Base-by-base conservation (phyloP, 805 yeast genomes). In the Danielia reshetovae region DNA sequence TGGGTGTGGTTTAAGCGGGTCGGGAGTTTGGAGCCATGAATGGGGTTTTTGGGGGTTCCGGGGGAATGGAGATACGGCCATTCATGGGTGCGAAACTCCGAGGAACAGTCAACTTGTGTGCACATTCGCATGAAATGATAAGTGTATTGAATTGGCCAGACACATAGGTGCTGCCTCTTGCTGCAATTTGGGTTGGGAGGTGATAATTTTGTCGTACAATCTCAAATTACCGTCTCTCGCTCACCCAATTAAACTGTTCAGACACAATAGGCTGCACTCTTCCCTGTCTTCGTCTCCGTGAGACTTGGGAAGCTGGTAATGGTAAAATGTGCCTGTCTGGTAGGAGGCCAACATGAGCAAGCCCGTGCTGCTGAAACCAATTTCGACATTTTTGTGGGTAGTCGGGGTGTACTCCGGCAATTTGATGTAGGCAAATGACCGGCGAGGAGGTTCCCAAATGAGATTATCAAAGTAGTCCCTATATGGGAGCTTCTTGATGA, bases 341-440 rank as follows among this genome's bases (percentile, higher is more conserved):
- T 65, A 64, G 2, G 67, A 58, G 0, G 67, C 71, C 21, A 67
- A 35, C 48, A 64, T 52, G 7, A 66, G 48, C 37, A 57, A 42
- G 27, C 52, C 59, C 32, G 52, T 57, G 32, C 47, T 39, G 30
- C 38, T 41, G 40, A 66, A 67, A 15, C 72, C 73, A 32, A 67
- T 57, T 32, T 60, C 70, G 12, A 64, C 62, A 19, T 43, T 52
- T 22, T 48, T 44, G 18, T 22, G 38, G 10, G 33, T 27, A 16
- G 39, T 36, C 13, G 55, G 52, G 14, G 47, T 44, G 32, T 52
- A 48, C 35, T 59, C 67, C 3, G 67, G 68, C 3, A 68, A 38
- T 42, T 59, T 63, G 22, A 66, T 58, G 39, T 52, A 65, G 13
- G 69, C 69, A 51, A 67, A 68, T 4, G 70, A 64, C 25, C 73